Percentiles rank a stretch among this genome's conserved stretches.
phyloP scores from a whole-genome alignment of 225 moss, liverwort and hornwort species.

The Polytrichum commune region DNA sequence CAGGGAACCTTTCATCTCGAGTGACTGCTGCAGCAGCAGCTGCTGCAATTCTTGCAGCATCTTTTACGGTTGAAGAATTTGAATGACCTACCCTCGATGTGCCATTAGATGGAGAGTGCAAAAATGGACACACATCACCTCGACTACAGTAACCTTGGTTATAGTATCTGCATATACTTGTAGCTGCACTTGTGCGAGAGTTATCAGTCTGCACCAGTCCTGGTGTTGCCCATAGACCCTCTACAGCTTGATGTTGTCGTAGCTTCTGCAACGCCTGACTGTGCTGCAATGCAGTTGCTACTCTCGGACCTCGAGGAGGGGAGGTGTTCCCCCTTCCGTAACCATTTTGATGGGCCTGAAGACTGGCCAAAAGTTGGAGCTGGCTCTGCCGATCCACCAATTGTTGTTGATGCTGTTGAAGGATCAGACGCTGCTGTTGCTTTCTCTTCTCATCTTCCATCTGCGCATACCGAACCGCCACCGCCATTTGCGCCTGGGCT shows the following conservation, averaged over 20 bases:
- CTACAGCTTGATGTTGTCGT: conserved; percentile 13
- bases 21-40: conserved; percentile 16
- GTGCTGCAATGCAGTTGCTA: conserved; percentile 34
- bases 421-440: conserved; percentile 34
- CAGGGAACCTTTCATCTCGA: conserved; percentile 32
- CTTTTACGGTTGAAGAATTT: conserved; percentile 20
- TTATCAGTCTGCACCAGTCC: conserved; percentile 12
- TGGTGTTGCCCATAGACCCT: conserved; percentile 19
- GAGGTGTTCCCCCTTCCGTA: conserved; percentile 29
- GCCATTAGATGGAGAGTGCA: conserved; percentile 30
- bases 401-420: conserved; percentile 34
- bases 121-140: conserved; percentile 58
- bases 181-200: conserved; percentile 16
- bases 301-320: conserved; percentile 12
- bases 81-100: neutral
- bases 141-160: conserved; percentile 63
- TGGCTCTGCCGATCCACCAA: conserved; percentile 33
- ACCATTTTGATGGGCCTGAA: conserved; percentile 45
- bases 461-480: conserved; percentile 13
- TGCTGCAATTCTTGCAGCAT: conserved; percentile 12
- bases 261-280: conserved; percentile 15
- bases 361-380: conserved; percentile 37
- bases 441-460: conserved; percentile 40
- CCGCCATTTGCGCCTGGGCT: conserved; percentile 5
- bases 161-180: conserved; percentile 54